Percentiles rank a stretch among this genome's conserved stretches.
Evolutionary conservation across 2,329 filamentous ascomycete genomes (phyloP).

Genomic region (Leptographium lundbergii): DNA sequence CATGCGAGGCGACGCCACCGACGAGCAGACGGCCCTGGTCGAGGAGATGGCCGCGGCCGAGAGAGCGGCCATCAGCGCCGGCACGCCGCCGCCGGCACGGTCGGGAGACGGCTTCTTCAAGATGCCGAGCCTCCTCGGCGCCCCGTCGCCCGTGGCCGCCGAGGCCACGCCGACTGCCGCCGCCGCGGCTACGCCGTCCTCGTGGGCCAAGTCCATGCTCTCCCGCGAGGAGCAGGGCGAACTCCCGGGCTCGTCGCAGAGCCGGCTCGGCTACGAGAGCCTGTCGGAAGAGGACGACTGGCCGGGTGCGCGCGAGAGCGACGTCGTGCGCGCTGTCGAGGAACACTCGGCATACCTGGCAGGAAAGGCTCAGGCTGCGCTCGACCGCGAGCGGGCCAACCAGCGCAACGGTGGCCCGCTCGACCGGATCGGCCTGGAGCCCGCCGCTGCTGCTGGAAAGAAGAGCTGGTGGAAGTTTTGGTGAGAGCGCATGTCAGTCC

Average conservation of each 20-base stretch:
- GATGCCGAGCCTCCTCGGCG: slow-evolving; percentile 37
- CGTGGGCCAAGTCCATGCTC: slow-evolving; percentile 26
- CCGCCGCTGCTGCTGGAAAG: slow-evolving; percentile 12
- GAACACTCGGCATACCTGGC: slow-evolving; percentile 19
- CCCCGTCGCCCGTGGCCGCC: slow-evolving; percentile 21
- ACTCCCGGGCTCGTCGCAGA: slow-evolving; percentile 11
- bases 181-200: slow-evolving; percentile 11
- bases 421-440: slow-evolving; percentile 33
- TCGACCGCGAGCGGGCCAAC: slow-evolving; percentile 37
- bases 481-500: slow-evolving; percentile 6
- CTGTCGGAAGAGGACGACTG: slow-evolving; percentile 21
- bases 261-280: slow-evolving; percentile 19
- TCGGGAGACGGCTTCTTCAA: slow-evolving; percentile 20
- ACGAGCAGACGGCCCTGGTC: slow-evolving; percentile 42
- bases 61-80: slow-evolving; percentile 15
- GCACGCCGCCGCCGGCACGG: background rate
- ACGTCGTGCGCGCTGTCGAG: slow-evolving; percentile 19
- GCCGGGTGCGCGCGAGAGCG: slow-evolving; percentile 17
- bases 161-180: slow-evolving; percentile 5
- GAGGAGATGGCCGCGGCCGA: slow-evolving; percentile 39
- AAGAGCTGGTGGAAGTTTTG: slow-evolving; percentile 25
- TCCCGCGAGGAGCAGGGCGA: slow-evolving; percentile 23
- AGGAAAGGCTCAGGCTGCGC: slow-evolving; percentile 26
- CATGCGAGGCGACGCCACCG: slow-evolving; percentile 43
- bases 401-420: slow-evolving; percentile 28